phyloP scores from a whole-genome alignment of 768 basidiomycete genomes.

The Amanita pallidorosea region DNA sequence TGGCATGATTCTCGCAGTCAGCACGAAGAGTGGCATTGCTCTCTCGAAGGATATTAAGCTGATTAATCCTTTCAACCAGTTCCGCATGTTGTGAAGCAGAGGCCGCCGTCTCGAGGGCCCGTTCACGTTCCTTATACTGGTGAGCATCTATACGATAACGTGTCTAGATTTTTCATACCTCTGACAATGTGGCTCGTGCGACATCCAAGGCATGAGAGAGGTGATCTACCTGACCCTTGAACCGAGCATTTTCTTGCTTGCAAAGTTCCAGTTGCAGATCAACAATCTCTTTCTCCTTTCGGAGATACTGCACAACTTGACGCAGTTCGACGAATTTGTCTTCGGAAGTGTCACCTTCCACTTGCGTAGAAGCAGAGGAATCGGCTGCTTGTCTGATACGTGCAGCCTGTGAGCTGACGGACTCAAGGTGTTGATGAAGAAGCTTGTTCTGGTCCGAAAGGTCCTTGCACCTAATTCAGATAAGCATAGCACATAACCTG shows the following conservation, averaged over 20 bases:
- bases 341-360: constrained; percentile 34
- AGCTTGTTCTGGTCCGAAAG: constrained; percentile 65
- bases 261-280: constrained; percentile 79
- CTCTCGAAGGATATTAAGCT: constrained; percentile 77
- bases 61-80: constrained; percentile 77
- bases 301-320: constrained; percentile 69
- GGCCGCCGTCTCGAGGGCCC: constrained; percentile 56
- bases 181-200: constrained; percentile 54
- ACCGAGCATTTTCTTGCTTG: constrained; percentile 60
- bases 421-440: constrained; percentile 78
- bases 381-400: constrained; percentile 68
- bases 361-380: constrained; percentile 28
- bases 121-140: constrained; percentile 61
- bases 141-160: constrained; percentile 2
- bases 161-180: constrained; percentile 29
- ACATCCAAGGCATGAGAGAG: constrained; percentile 62
- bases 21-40: constrained; percentile 80
- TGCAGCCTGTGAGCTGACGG: constrained; percentile 71
- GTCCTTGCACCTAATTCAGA: constrained; percentile 49
- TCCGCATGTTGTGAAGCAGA: constrained; percentile 77
- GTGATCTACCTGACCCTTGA: constrained; percentile 71
- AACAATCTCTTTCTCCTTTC: constrained; percentile 88
- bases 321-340: constrained; percentile 67
- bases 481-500: not conserved
- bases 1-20: constrained; percentile 62